A percentile compares a stretch with the other conserved stretches of the same genome.
These are phyloP conservation scores for Sugiyamaella americana DNA, from an alignment of 805 yeast species.

Conservation along the genomic window DNA sequence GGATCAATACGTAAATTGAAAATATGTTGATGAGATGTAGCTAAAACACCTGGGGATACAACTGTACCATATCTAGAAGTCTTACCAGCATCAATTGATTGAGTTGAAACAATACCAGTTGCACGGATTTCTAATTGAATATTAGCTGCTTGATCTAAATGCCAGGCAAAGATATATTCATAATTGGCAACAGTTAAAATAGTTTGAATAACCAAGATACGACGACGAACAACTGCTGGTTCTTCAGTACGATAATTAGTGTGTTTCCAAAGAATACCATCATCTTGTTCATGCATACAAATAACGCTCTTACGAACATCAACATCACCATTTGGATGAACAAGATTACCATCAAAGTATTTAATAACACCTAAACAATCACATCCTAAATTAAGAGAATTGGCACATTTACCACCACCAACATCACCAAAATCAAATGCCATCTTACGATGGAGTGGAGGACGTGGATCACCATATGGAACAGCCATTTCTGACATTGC, in stretches of 20 bases:
- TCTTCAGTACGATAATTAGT: slow-evolving; percentile 67
- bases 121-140: slow-evolving; percentile 76
- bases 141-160: slow-evolving; percentile 73
- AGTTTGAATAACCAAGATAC: slow-evolving; percentile 75
- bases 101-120: slow-evolving; percentile 80
- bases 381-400: slow-evolving; percentile 66
- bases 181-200: slow-evolving; percentile 83
- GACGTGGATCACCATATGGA: slow-evolving; percentile 81
- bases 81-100: slow-evolving; percentile 68
- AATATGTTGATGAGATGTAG: slow-evolving; percentile 80
- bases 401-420: slow-evolving; percentile 74
- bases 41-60: slow-evolving; percentile 76
- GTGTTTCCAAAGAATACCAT: slow-evolving; percentile 74
- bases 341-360: slow-evolving; percentile 59
- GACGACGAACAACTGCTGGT: slow-evolving; percentile 64
- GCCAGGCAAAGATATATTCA: slow-evolving; percentile 67
- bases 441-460: slow-evolving; percentile 80
- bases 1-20: slow-evolving; percentile 76
- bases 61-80: slow-evolving; percentile 64
- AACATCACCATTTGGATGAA: slow-evolving; percentile 58
- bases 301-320: slow-evolving; percentile 59
- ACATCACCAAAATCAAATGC: slow-evolving; percentile 83
- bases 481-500: slow-evolving; percentile 81
- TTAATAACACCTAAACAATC: slow-evolving; percentile 80
- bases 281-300: slow-evolving; percentile 81